Evolutionary conservation across 2,329 filamentous ascomycete genomes (phyloP).

Genomic region (Pyricularia sp.): DNA sequence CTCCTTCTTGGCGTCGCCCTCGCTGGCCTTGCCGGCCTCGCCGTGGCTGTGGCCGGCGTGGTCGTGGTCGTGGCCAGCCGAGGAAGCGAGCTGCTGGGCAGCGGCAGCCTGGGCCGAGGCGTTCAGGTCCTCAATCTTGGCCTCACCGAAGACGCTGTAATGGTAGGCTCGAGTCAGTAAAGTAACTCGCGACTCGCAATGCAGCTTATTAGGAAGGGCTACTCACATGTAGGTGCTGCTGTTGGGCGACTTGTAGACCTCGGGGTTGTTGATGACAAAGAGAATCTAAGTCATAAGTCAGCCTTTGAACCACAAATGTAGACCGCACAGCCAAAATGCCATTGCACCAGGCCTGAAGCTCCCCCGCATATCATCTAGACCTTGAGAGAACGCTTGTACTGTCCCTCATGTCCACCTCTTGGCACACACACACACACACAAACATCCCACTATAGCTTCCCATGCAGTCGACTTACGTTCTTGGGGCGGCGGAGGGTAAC

Average conservation of each 20-base stretch:
- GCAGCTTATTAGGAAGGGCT: background rate
- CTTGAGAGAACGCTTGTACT: background rate
- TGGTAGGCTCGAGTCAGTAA: background rate
- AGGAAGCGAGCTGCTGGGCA: slow-evolving; percentile 84
- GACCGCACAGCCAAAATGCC: background rate
- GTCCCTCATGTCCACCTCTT: background rate
- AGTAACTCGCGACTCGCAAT: background rate
- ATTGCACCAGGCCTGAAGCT: background rate
- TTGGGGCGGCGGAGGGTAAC: slow-evolving; percentile 97
- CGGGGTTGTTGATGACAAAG: slow-evolving; percentile 98
- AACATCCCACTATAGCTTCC: background rate
- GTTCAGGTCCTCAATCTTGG: slow-evolving; percentile 99
- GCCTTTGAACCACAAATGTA: background rate
- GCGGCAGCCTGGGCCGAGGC: slow-evolving; percentile 92
- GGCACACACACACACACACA: background rate
- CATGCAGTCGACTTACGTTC: slow-evolving; percentile 59
- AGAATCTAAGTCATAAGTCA: slow-evolving; percentile 54
- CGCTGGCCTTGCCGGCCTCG: slow-evolving; percentile 40
- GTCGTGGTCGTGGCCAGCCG: slow-evolving; percentile 47
- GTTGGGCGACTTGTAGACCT: slow-evolving; percentile 98
- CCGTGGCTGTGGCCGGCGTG: slow-evolving; percentile 58
- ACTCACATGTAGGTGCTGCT: slow-evolving; percentile 99
- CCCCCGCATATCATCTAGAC: too few relatives aligned
- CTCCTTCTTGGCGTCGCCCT: slow-evolving; percentile 59
- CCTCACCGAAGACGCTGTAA: slow-evolving; percentile 91